phyloP scores from a whole-genome alignment of 2,329 filamentous ascomycete genomes.

The Botryosphaeria agaves region DNA sequence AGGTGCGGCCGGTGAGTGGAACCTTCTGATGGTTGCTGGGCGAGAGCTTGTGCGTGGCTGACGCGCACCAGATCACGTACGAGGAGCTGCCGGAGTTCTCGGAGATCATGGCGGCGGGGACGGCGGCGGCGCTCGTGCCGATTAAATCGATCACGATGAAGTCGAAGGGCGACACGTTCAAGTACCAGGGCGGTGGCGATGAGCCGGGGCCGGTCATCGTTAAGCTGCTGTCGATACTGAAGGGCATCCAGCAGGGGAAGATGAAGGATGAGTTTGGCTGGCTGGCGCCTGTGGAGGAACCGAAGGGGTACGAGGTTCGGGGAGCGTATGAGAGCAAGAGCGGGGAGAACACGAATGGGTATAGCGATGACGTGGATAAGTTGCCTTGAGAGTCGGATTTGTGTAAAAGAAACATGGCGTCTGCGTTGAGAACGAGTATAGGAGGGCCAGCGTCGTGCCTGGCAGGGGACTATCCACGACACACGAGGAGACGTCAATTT shows the following conservation, averaged over 20 bases:
- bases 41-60: not conserved
- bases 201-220: conserved; percentile 58
- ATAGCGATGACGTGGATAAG: not conserved
- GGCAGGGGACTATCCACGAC: no score
- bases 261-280: conserved; percentile 62
- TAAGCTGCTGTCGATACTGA: conserved; percentile 56
- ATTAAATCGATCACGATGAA: conserved; percentile 76
- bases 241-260: conserved; percentile 74
- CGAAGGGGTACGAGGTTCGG: not conserved
- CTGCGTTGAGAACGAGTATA: no score
- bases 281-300: conserved; percentile 22
- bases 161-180: conserved; percentile 37
- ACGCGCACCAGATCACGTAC: conserved; percentile 39
- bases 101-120: conserved; percentile 85
- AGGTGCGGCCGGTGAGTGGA: conserved; percentile 46
- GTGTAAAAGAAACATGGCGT: no score
- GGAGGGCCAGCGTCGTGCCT: no score
- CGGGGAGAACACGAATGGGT: not conserved
- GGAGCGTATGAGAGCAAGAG: not conserved
- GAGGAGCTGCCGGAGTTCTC: conserved; percentile 43
- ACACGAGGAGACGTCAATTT: no score
- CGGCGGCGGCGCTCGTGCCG: conserved; percentile 77
- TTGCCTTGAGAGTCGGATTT: not conserved
- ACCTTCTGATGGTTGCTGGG: not conserved
- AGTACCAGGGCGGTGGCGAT: conserved; percentile 37